phyloP scores from a whole-genome alignment of 495 filamentous ascomycete genomes.

The Geopyxis carbonaria region DNA sequence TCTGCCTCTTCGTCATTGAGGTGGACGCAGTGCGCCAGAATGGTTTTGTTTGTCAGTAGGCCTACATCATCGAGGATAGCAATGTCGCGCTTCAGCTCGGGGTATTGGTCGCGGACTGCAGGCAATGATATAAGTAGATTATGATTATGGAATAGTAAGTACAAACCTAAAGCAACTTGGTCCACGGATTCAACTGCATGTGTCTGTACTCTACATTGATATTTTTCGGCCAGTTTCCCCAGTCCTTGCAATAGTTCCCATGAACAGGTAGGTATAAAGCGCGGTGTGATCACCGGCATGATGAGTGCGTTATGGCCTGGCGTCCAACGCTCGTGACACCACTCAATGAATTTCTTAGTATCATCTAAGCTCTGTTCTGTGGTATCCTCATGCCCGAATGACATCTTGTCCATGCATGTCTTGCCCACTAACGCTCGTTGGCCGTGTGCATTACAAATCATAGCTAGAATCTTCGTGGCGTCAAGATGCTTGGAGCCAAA shows the following conservation, averaged over 20 bases:
- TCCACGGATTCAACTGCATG: conserved; percentile 21
- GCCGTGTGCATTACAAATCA: conserved; percentile 37
- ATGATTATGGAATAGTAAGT: background rate
- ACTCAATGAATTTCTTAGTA: conserved; percentile 36
- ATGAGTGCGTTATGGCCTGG: conserved; percentile 31
- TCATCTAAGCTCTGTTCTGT: conserved; percentile 33
- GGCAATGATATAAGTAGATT: background rate
- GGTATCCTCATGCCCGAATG: conserved; percentile 39
- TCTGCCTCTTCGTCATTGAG: conserved; percentile 38
- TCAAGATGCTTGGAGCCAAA: conserved; percentile 43
- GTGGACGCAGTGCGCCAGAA: conserved; percentile 49
- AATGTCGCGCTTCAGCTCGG: conserved; percentile 32
- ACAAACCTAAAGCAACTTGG: conserved; percentile 13
- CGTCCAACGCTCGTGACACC: conserved; percentile 5
- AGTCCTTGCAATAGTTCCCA: conserved; percentile 35
- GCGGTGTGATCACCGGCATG: conserved; percentile 43
- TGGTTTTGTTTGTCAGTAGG: conserved; percentile 36
- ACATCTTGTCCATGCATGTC: conserved; percentile 46
- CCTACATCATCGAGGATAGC: conserved; percentile 39
- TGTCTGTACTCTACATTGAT: conserved; percentile 15
- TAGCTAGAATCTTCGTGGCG: conserved; percentile 42
- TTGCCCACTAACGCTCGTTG: conserved; percentile 52
- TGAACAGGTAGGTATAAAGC: conserved; percentile 42
- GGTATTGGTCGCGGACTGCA: conserved; percentile 5
- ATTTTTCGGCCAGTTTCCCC: conserved; percentile 31